phyloP scores from a whole-genome alignment of 805 yeast species.

The Cyberlindnera suaveolens region DNA sequence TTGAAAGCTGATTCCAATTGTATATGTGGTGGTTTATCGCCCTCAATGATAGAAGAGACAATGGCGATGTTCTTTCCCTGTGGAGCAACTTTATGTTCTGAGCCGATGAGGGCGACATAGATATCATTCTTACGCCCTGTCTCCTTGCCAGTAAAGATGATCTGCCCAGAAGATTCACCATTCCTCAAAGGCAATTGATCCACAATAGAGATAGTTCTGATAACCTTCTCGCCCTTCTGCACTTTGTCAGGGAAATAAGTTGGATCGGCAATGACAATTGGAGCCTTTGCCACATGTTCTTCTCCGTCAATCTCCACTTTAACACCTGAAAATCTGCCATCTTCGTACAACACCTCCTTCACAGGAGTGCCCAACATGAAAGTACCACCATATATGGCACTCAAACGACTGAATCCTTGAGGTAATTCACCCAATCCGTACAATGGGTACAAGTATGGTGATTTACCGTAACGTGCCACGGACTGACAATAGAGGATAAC shows the following conservation, averaged over 20 bases:
- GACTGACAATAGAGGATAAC: conserved; percentile 80
- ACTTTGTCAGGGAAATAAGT: conserved; percentile 80
- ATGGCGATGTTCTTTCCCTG: conserved; percentile 89
- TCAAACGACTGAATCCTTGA: conserved; percentile 96
- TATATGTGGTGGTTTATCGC: conserved; percentile 87
- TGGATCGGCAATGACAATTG: conserved; percentile 94
- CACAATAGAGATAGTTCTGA: conserved; percentile 65
- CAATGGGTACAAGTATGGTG: conserved; percentile 92
- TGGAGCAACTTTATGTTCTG: conserved; percentile 85
- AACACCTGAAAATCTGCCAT: conserved; percentile 77
- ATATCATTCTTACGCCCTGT: conserved; percentile 90
- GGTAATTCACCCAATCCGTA: conserved; percentile 97
- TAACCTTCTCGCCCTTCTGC: conserved; percentile 32
- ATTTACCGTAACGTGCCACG: conserved; percentile 91
- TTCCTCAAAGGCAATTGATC: conserved; percentile 79
- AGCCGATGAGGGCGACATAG: conserved; percentile 84
- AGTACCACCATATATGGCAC: conserved; percentile 97
- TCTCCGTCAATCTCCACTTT: conserved; percentile 75
- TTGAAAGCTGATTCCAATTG: conserved; percentile 94
- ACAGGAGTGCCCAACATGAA: conserved; percentile 96
- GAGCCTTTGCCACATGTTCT: conserved; percentile 66
- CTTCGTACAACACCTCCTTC: conserved; percentile 76
- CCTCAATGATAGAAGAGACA: conserved; percentile 90
- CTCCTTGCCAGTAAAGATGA: conserved; percentile 95
- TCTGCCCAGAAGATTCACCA: conserved; percentile 84